A percentile compares a stretch with the other conserved stretches of the same genome.
These are phyloP conservation scores for Fusarium armeniacum DNA, from an alignment of 2,329 filamentous ascomycete species.

Conservation along the genomic window DNA sequence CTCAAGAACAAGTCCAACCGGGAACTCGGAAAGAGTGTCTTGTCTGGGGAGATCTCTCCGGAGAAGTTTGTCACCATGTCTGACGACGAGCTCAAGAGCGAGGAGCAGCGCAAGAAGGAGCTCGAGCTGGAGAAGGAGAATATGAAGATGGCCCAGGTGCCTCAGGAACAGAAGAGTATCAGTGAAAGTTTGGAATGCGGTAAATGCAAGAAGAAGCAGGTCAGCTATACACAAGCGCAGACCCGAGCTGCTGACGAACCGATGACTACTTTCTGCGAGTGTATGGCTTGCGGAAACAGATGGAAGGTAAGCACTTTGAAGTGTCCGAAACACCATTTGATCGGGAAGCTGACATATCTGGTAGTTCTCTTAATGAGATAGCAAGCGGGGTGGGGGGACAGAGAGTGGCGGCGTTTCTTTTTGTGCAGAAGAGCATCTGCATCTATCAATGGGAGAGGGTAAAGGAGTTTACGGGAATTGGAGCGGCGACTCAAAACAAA, in stretches of 20 bases:
- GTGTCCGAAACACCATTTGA: not conserved
- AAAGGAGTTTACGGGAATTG: slow-evolving; percentile 47
- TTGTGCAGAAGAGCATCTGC: slow-evolving; percentile 28
- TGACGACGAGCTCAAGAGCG: slow-evolving; percentile 90
- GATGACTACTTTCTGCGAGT: slow-evolving; percentile 83
- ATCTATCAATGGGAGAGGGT: slow-evolving; percentile 26
- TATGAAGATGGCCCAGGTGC: slow-evolving; percentile 96
- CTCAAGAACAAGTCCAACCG: slow-evolving; percentile 93
- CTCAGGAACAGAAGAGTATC: slow-evolving; percentile 91
- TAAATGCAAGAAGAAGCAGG: slow-evolving; percentile 93
- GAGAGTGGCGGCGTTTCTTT: slow-evolving; percentile 37
- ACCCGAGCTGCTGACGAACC: slow-evolving; percentile 96
- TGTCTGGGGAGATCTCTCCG: slow-evolving; percentile 79
- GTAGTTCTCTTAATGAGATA: slow-evolving; percentile 46
- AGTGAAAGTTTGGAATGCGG: slow-evolving; percentile 89
- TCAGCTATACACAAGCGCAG: slow-evolving; percentile 96
- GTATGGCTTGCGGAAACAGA: slow-evolving; percentile 76
- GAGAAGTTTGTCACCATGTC: slow-evolving; percentile 87
- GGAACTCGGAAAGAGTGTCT: slow-evolving; percentile 80
- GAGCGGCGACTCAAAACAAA: slow-evolving; percentile 44
- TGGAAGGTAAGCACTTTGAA: slow-evolving; percentile 72
- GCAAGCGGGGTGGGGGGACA: slow-evolving; percentile 7
- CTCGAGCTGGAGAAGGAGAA: slow-evolving; percentile 87
- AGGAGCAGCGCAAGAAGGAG: slow-evolving; percentile 82
- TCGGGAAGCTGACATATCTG: slow-evolving; percentile 22